A percentile compares a stretch with the other conserved stretches of the same genome.
These are phyloP conservation scores for Neurospora sp. DNA, from an alignment of 495 filamentous ascomycete genomes.

Conservation along the genomic window DNA sequence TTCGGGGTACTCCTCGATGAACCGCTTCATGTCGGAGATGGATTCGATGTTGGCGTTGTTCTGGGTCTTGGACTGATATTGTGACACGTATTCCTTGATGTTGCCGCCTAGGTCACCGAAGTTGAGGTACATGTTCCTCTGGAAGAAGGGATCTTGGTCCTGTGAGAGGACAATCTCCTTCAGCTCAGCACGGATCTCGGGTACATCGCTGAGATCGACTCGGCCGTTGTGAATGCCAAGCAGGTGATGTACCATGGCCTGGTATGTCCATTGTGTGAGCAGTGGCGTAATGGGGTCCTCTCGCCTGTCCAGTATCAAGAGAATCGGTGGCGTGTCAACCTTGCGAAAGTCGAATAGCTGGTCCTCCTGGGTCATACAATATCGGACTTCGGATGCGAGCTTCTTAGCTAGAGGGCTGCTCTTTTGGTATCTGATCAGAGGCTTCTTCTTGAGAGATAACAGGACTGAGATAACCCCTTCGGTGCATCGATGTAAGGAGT, in stretches of 20 bases:
- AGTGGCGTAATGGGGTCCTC: slow-evolving; percentile 96
- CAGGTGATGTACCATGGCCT: slow-evolving; percentile 97
- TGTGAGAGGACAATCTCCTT: slow-evolving; percentile 94
- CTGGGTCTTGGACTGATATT: slow-evolving; percentile 91
- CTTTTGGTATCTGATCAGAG: slow-evolving; percentile 87
- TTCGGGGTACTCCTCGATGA: slow-evolving; percentile 97
- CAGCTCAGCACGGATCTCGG: slow-evolving; percentile 81
- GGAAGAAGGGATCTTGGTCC: slow-evolving; percentile 98
- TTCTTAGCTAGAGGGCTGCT: slow-evolving; percentile 87
- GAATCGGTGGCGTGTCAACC: slow-evolving; percentile 87
- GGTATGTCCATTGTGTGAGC: slow-evolving; percentile 96
- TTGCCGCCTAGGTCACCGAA: slow-evolving; percentile 96
- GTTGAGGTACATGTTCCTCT: slow-evolving; percentile 99
- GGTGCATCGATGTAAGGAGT: slow-evolving; percentile 70
- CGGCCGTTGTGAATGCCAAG: slow-evolving; percentile 88
- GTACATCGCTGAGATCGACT: slow-evolving; percentile 77
- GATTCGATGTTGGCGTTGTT: slow-evolving; percentile 91
- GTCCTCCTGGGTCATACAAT: slow-evolving; percentile 90
- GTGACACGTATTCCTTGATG: slow-evolving; percentile 97
- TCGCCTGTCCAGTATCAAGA: slow-evolving; percentile 81
- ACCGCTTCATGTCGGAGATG: slow-evolving; percentile 96
- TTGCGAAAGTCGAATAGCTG: slow-evolving; percentile 95
- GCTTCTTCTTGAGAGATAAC: slow-evolving; percentile 88
- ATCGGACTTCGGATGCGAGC: slow-evolving; percentile 81
- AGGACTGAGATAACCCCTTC: slow-evolving; percentile 79